Conservation (phyloP, 2,329 filamentous ascomycete species). For the Fusarium sacchari region DNA sequence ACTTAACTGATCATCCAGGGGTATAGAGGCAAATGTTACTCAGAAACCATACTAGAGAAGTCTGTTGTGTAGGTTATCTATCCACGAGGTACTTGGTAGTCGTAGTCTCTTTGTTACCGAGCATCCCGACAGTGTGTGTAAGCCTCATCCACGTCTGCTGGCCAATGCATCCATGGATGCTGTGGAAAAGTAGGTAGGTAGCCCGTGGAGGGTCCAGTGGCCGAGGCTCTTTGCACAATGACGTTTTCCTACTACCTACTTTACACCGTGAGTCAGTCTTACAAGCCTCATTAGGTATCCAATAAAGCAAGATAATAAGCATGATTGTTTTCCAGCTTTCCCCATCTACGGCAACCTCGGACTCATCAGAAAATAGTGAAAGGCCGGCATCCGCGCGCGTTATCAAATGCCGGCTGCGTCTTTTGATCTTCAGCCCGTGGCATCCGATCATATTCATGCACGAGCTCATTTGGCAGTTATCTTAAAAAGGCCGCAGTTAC, state of each 20-base stretch:
- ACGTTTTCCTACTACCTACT: slow-evolving; percentile 9
- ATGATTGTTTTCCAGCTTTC: background rate
- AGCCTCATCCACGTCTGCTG: slow-evolving; percentile 12
- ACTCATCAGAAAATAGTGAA: background rate
- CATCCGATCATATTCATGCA: slow-evolving; percentile 30
- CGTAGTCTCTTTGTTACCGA: slow-evolving; percentile 4
- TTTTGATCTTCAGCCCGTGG: slow-evolving; percentile 33
- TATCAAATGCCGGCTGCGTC: slow-evolving; percentile 17
- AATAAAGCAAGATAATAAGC: slow-evolving; percentile 11
- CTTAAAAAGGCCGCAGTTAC: slow-evolving; percentile 19
- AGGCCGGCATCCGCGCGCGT: slow-evolving; percentile 13
- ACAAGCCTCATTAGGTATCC: background rate
- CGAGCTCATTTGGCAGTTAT: background rate
- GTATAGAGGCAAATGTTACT: background rate
- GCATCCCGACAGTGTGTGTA: slow-evolving; percentile 20
- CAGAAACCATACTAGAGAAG: background rate
- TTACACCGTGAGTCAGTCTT: background rate
- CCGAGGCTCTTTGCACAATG: slow-evolving; percentile 13
- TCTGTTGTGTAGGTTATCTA: background rate
- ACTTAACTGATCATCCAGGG: background rate
- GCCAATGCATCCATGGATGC: background rate
- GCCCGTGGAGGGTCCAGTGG: background rate
- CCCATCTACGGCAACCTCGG: slow-evolving; percentile 36
- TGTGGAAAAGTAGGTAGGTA: background rate
- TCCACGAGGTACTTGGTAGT: background rate